Percentiles rank a stretch among this genome's conserved stretches.
These are phyloP conservation scores for Tricholoma hemisulphureum DNA, from an alignment of 768 basidiomycete species.

Conservation along the genomic window DNA sequence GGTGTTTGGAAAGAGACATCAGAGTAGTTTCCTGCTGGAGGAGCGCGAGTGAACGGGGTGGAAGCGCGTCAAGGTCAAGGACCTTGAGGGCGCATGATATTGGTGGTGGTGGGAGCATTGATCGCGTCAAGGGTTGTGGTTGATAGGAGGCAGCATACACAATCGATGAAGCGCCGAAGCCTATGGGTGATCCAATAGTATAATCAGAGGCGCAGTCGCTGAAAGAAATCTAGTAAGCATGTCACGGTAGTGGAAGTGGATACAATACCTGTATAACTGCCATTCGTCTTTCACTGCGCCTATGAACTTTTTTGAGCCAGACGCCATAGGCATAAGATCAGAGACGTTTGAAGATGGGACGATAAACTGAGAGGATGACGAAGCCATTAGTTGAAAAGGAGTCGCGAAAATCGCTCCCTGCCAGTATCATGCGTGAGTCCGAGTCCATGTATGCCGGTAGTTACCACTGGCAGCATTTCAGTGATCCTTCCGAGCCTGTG, in stretches of 20 bases:
- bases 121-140: constrained; percentile 19
- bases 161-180: constrained; percentile 89
- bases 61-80: constrained; percentile 79
- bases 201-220: constrained; percentile 76
- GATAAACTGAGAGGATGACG: too few species aligned
- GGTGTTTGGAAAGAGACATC: constrained; percentile 90
- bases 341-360: too few species aligned
- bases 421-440: too few species aligned
- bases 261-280: constrained; percentile 69
- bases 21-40: constrained; percentile 84
- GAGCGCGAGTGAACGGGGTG: constrained; percentile 65
- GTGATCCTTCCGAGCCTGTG: too few species aligned
- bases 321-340: too few species aligned
- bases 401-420: too few species aligned
- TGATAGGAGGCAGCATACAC: constrained; percentile 79
- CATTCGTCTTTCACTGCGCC: constrained; percentile 85
- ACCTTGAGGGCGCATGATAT: constrained; percentile 84
- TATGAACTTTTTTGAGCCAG: constrained; percentile 46
- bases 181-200: constrained; percentile 72
- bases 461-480: too few species aligned
- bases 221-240: constrained; percentile 12
- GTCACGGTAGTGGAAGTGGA: neutral
- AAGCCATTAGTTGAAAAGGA: too few species aligned
- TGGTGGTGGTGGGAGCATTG: constrained; percentile 25
- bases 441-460: too few species aligned